Percentiles rank a stretch among this genome's conserved stretches.
These are phyloP conservation scores for Ammopiptanthus mongolicus DNA, from an alignment of 306 rosid genomes.

Conservation along the genomic window DNA sequence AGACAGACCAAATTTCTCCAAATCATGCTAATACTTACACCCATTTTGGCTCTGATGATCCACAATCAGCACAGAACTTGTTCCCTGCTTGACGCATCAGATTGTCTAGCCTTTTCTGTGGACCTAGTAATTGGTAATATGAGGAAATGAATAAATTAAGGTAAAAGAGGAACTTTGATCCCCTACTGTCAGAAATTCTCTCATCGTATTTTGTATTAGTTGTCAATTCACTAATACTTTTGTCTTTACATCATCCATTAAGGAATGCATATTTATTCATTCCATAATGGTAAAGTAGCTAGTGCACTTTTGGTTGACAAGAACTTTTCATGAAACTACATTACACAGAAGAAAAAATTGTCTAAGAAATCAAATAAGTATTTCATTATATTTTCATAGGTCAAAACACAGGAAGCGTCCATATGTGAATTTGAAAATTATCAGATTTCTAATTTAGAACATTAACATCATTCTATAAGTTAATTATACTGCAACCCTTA, in stretches of 20 bases:
- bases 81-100: conserved; percentile 64
- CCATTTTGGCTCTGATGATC: conserved; percentile 93
- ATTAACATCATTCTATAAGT: too few species aligned
- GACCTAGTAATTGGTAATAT: conserved; percentile 41
- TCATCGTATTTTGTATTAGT: too few species aligned
- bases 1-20: not conserved
- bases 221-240: not conserved
- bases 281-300: not conserved
- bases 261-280: not conserved
- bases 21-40: conserved; percentile 57
- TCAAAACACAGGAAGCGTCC: not conserved
- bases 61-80: conserved; percentile 86
- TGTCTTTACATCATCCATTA: not conserved
- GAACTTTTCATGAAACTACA: not conserved
- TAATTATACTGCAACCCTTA: too few species aligned
- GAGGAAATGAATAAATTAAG: not conserved
- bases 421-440: too few species aligned
- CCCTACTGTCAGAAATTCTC: too few species aligned
- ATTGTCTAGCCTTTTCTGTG: conserved; percentile 65
- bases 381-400: not conserved
- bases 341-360: not conserved
- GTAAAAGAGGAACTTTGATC: too few species aligned
- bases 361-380: not conserved
- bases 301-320: not conserved
- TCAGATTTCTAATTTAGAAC: too few species aligned